Conservation (phyloP, 441 rosid genomes). For the Metrosideros polymorpha region DNA sequence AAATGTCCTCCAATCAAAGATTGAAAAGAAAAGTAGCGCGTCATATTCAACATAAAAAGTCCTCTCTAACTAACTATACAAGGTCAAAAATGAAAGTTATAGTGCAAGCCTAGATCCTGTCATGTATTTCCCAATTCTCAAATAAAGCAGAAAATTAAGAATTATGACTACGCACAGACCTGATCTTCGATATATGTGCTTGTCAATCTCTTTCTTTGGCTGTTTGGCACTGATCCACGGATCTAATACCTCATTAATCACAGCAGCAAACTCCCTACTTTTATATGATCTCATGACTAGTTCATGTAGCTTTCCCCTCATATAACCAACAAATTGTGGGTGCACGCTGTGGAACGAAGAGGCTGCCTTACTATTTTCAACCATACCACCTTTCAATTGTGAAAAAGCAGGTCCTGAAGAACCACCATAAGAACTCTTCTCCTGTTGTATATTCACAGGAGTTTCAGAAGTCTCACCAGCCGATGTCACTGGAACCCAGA, state of each 20-base stretch:
- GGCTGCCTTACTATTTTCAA: conserved; percentile 19
- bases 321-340: conserved; percentile 94
- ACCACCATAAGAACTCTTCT: conserved; percentile 27
- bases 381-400: conserved; percentile 17
- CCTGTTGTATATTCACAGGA: conserved; percentile 18
- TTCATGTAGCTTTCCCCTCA: conserved; percentile 92
- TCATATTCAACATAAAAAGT: neutral
- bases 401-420: conserved; percentile 25
- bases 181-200: conserved; percentile 66
- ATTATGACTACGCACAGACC: conserved; percentile 36
- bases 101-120: neutral
- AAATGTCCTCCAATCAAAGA: neutral
- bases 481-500: conserved; percentile 81
- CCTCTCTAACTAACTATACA: neutral
- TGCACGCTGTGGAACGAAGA: conserved; percentile 56
- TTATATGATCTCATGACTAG: conserved; percentile 96
- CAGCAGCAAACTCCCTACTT: conserved; percentile 96
- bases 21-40: neutral
- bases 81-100: neutral
- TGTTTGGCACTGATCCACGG: conserved; percentile 95
- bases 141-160: neutral
- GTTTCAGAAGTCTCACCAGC: conserved; percentile 36
- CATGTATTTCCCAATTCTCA: neutral
- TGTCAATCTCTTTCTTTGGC: conserved; percentile 86
- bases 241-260: conserved; percentile 94